Conservation (phyloP, 495 filamentous ascomycete species). For the Penicillium subrubescens region DNA sequence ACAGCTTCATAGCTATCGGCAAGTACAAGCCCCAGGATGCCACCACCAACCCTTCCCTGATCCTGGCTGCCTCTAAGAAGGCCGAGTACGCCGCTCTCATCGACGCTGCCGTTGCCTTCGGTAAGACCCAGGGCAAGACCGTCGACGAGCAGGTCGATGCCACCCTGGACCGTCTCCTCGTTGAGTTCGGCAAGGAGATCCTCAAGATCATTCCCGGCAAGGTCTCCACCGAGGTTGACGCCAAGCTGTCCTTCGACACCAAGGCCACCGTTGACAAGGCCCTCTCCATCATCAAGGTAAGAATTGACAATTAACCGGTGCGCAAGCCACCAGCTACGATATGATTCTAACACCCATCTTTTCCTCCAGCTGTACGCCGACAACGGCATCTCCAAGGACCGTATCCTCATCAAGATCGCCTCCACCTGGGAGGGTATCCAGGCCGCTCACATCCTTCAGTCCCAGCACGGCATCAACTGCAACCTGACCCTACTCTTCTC, state of each 20-base stretch:
- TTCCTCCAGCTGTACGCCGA: slow-evolving; percentile 80
- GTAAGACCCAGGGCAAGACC: slow-evolving; percentile 68
- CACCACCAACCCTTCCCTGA: slow-evolving; percentile 98
- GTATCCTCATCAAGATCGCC: slow-evolving; percentile 67
- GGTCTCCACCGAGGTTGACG: slow-evolving; percentile 98
- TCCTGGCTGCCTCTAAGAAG: slow-evolving; percentile 98
- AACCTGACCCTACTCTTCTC: slow-evolving; percentile 99
- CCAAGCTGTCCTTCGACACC: slow-evolving; percentile 93
- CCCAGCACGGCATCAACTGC: slow-evolving; percentile 91
- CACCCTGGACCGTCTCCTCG: slow-evolving; percentile 88
- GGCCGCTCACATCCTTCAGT: slow-evolving; percentile 92
- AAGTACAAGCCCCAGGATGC: slow-evolving; percentile 99
- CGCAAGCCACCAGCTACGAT: neutral
- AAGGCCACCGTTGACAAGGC: slow-evolving; percentile 93
- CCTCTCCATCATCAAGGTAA: slow-evolving; percentile 92
- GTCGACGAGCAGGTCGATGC: slow-evolving; percentile 78
- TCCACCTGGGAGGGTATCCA: slow-evolving; percentile 91
- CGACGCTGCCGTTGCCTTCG: slow-evolving; percentile 81
- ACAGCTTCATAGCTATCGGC: slow-evolving; percentile 71
- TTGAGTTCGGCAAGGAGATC: slow-evolving; percentile 98
- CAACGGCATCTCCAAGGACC: slow-evolving; percentile 87
- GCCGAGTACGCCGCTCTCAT: slow-evolving; percentile 91
- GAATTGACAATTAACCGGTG: slow-evolving; percentile 16
- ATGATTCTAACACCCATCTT: neutral
- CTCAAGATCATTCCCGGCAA: slow-evolving; percentile 95